phyloP scores from a whole-genome alignment of 176 grass and related monocot genomes.

The Thalia dealbata region DNA sequence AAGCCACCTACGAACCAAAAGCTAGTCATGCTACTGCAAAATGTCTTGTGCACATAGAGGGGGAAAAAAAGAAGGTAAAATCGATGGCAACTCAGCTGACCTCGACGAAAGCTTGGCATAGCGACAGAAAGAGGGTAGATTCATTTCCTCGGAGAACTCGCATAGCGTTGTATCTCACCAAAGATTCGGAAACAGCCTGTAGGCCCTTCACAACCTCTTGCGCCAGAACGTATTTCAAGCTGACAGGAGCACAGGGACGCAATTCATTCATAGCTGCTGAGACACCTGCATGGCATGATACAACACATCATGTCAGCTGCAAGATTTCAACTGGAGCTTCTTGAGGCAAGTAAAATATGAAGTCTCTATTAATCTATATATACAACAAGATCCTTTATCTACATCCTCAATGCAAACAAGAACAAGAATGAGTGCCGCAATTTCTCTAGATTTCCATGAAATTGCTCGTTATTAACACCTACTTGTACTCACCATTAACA shows the following conservation, averaged over 20 bases:
- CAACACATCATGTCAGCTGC: conserved; percentile 10
- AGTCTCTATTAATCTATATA: neutral
- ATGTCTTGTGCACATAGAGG: neutral
- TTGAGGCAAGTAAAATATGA: neutral
- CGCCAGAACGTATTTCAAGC: conserved; percentile 67
- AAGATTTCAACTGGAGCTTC: neutral
- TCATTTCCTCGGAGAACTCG: conserved; percentile 82
- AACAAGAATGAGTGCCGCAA: conserved; percentile 4
- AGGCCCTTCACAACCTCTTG: conserved; percentile 80
- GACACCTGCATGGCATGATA: conserved; percentile 47
- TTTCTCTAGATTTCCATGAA: neutral
- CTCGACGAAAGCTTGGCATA: conserved; percentile 88
- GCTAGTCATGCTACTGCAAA: neutral
- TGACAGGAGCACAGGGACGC: conserved; percentile 75
- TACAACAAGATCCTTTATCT: neutral
- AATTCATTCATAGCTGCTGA: conserved; percentile 93
- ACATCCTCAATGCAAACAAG: neutral
- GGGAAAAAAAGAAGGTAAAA: neutral
- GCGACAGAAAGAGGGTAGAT: conserved; percentile 73
- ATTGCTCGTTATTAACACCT: neutral
- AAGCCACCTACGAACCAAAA: conserved; percentile 44
- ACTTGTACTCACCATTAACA: conserved; percentile 66
- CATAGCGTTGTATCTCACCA: conserved; percentile 95
- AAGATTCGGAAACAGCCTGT: conserved; percentile 76
- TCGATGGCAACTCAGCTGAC: conserved; percentile 26